Percentiles rank a stretch among this genome's conserved stretches.
These are phyloP conservation scores for Trametes elegans DNA, from an alignment of 768 basidiomycete species.

Conservation along the genomic window DNA sequence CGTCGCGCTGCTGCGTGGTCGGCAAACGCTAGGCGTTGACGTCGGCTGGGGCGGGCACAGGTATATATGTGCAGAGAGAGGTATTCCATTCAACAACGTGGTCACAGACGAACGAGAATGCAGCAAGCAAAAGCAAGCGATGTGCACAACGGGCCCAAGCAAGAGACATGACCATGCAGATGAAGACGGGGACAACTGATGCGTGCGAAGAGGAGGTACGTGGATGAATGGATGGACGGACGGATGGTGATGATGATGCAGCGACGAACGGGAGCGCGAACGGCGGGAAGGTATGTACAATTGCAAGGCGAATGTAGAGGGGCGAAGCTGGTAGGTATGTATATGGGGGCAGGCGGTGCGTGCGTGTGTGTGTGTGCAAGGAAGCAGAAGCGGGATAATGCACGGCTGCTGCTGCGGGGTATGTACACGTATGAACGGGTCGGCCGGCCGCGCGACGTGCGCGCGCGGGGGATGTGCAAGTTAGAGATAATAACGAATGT, in stretches of 20 bases:
- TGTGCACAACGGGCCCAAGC: neutral
- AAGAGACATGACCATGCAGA: neutral
- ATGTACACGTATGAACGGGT: conserved; percentile 9
- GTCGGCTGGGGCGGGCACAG: no score
- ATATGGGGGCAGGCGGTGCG: neutral
- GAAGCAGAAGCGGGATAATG: neutral
- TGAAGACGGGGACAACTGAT: neutral
- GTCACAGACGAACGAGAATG: neutral
- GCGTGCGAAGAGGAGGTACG: no score
- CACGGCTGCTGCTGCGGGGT: no score
- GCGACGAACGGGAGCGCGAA: neutral
- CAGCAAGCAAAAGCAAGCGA: neutral
- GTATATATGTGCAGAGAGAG: neutral
- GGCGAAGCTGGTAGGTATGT: neutral
- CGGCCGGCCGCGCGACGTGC: neutral
- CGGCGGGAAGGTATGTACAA: conserved; percentile 14
- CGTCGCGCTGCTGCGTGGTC: no score
- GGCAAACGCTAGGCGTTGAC: no score
- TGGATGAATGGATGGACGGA: no score
- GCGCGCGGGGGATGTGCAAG: neutral
- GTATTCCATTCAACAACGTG: neutral
- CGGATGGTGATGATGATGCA: no score
- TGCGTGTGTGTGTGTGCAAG: neutral
- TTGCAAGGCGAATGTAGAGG: conserved; percentile 5
- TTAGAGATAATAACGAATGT: conserved; percentile 11